Evolutionary conservation across 1,139 yeast genomes (phyloP).

Genomic region (Suhomyces maxii): DNA sequence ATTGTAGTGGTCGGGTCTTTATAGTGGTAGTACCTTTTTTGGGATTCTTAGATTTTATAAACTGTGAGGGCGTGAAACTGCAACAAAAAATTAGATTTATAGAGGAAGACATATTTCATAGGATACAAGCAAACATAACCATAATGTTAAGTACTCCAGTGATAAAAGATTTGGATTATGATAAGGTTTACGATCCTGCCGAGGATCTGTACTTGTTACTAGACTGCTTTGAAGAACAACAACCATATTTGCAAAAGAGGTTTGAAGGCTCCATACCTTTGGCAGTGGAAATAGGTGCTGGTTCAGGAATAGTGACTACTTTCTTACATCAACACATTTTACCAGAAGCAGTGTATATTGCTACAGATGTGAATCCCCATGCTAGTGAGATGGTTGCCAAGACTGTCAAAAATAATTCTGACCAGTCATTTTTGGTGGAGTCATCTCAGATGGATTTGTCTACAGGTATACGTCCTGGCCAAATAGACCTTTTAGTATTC

Average conservation of each 20-base stretch:
- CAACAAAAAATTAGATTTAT: neutral
- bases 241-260: conserved; percentile 28
- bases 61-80: neutral
- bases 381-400: conserved; percentile 59
- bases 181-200: conserved; percentile 82
- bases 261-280: conserved; percentile 45
- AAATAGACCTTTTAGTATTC: conserved; percentile 72
- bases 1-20: conserved; percentile 24
- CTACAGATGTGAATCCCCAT: conserved; percentile 79
- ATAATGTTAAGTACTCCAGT: conserved; percentile 45
- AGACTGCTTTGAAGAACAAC: conserved; percentile 72
- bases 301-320: conserved; percentile 84
- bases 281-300: conserved; percentile 86
- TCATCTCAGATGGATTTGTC: conserved; percentile 61
- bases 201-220: conserved; percentile 85
- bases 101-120: conserved; percentile 7
- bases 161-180: conserved; percentile 32
- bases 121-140: conserved; percentile 7
- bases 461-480: conserved; percentile 40
- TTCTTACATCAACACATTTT: conserved; percentile 60
- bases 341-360: conserved; percentile 51
- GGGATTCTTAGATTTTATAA: neutral
- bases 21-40: neutral
- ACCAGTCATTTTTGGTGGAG: conserved; percentile 38
- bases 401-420: conserved; percentile 52